Percentiles rank a stretch among this genome's conserved stretches.
These are phyloP conservation scores for Grifola frondosa DNA, from an alignment of 1,284 basidiomycete species.

Conservation along the genomic window DNA sequence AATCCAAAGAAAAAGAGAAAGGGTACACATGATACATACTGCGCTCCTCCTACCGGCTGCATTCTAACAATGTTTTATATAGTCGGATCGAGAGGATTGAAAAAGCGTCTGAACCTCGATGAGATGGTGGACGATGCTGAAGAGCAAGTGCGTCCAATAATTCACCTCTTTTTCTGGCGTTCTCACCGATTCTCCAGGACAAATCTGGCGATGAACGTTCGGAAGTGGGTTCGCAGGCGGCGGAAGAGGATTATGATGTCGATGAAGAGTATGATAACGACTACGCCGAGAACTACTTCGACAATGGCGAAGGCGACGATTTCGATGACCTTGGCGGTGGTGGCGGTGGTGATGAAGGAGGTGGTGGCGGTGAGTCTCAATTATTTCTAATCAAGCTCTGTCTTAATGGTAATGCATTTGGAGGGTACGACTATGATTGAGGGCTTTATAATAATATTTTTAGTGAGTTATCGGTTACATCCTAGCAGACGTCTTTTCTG, in stretches of 20 bases:
- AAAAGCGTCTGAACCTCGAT: slow-evolving; percentile 59
- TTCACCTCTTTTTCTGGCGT: not conserved
- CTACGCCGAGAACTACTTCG: slow-evolving; percentile 84
- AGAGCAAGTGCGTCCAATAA: slow-evolving; percentile 45
- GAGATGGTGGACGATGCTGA: slow-evolving; percentile 64
- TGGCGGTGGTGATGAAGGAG: slow-evolving; percentile 59
- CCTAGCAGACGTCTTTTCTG: not conserved
- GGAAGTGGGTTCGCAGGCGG: slow-evolving; percentile 59
- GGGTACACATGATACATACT: slow-evolving; percentile 32
- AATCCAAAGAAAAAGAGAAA: slow-evolving; percentile 65
- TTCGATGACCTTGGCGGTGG: slow-evolving; percentile 71
- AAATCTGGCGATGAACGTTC: slow-evolving; percentile 67
- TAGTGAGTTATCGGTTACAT: not conserved
- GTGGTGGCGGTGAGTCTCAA: slow-evolving; percentile 37
- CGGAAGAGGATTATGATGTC: slow-evolving; percentile 74
- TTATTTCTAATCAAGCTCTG: not conserved
- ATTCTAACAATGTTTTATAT: not conserved
- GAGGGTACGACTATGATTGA: slow-evolving; percentile 34
- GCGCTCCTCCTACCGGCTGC: not conserved
- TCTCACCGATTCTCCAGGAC: slow-evolving; percentile 41
- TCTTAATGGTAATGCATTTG: not conserved
- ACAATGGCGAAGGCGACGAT: slow-evolving; percentile 80
- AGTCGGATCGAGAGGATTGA: slow-evolving; percentile 11
- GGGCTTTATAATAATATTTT: not conserved
- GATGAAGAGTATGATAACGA: slow-evolving; percentile 86